phyloP scores from a whole-genome alignment of 1,284 basidiomycete species.

The Cutaneotrichosporon spelunceum region DNA sequence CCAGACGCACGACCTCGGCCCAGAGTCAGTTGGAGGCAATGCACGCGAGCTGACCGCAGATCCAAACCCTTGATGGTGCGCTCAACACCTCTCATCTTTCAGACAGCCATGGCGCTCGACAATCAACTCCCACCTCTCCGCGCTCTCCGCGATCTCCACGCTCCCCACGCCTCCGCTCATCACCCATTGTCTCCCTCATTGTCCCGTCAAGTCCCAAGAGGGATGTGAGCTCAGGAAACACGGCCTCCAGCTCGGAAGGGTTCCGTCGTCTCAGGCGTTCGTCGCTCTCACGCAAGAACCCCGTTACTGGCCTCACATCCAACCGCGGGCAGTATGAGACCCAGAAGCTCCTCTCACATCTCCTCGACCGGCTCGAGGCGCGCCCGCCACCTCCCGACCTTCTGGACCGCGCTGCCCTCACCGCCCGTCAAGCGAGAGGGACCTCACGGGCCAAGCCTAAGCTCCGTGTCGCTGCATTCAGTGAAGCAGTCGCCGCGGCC shows the following conservation, averaged over 20 bases:
- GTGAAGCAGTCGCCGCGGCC: slow-evolving; percentile 29
- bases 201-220: not conserved
- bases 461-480: slow-evolving; percentile 24
- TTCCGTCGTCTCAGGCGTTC: slow-evolving; percentile 10
- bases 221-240: not conserved
- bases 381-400: slow-evolving; percentile 35
- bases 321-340: slow-evolving; percentile 41
- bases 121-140: not conserved
- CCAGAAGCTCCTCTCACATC: slow-evolving; percentile 40
- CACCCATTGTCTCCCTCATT: not conserved
- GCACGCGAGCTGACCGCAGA: not conserved
- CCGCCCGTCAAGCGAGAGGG: slow-evolving; percentile 18
- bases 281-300: slow-evolving; percentile 8
- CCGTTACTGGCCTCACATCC: not conserved
- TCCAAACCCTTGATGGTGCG: not conserved
- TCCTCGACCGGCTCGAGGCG: slow-evolving; percentile 40
- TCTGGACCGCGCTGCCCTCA: slow-evolving; percentile 34
- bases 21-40: not conserved
- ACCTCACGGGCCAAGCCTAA: slow-evolving; percentile 20
- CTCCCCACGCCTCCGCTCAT: not conserved
- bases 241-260: not conserved
- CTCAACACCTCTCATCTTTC: not conserved
- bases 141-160: not conserved
- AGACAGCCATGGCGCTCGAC: not conserved
- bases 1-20: slow-evolving; percentile 33